Evolutionary conservation across 2,329 filamentous ascomycete species (phyloP), one percentile per base, ranked within the genome.

Genomic region (Dothistroma septosporum): DNA sequence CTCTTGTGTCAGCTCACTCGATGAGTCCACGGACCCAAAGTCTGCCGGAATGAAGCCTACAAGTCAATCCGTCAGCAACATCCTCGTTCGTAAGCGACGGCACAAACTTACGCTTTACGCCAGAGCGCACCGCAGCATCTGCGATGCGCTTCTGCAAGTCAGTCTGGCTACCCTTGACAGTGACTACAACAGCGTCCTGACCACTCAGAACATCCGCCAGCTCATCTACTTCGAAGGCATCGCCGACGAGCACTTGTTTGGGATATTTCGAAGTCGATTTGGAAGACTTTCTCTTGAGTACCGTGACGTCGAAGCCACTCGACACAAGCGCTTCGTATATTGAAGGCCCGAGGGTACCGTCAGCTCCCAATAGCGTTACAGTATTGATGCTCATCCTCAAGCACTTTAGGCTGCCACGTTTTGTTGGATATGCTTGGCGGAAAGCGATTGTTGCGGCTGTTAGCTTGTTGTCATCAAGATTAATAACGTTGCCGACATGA

Each of bases 1-100:
- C 2, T 71, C 70, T 44, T 71, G 72, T 54, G 58, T 75, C 64
- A 52, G 72, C 65, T 56, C 71, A 70, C 69, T 76, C 44, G 65
- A 73, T 61, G 67, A 77, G 68, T 75, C 78, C 68, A 74, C 77
- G 41, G 64, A 68, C 28, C 76, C 80, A 63, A 81, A 89, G 64
- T 89, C 87, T 37, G 83, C 83, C 1, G 85, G 84, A 0, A 87
- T 79, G 69, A 85, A 87, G 46, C 58, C 64, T 66, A 50, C 11
- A 19, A 3, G 24, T 44, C 21, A 35, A 32, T 4, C 14, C n/a
- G 59, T 57, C 21, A 57, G 24, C 41, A n/a, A 16, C 14, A 44
- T 19, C 14, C 19, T 5, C n/a, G 14, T 16, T 21, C 12, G 31
- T 46, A 32, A 53, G 35, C 9, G n/a, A 22, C n/a, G 35, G 11